These are phyloP conservation scores for Allomyces javanicus DNA, from an alignment of 192 early-diverging fungal species.

Conservation along the genomic window DNA sequence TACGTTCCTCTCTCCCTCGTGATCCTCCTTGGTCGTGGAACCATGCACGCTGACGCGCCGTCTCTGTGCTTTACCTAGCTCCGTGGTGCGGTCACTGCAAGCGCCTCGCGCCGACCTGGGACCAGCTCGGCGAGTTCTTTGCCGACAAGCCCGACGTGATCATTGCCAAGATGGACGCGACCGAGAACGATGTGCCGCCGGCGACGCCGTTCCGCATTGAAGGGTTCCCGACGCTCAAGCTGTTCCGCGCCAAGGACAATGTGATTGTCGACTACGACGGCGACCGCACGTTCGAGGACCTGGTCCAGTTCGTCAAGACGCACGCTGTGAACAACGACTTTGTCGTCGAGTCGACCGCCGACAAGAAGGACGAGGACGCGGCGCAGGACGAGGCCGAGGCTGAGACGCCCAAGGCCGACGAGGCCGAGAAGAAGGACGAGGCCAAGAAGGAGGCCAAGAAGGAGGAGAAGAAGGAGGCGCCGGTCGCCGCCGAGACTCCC, in stretches of 20 bases:
- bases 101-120: conserved; percentile 16
- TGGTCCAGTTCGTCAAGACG: conserved; percentile 58
- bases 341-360: neutral
- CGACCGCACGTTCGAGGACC: conserved; percentile 53
- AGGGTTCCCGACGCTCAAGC: conserved; percentile 89
- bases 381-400: neutral
- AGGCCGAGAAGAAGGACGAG: too few species aligned
- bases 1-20: neutral
- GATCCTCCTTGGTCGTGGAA: too few species aligned
- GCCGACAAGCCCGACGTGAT: conserved; percentile 20
- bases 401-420: neutral
- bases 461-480: too few species aligned
- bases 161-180: conserved; percentile 90
- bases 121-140: neutral
- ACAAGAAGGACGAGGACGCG: neutral
- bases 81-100: conserved; percentile 79
- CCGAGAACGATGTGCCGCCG: conserved; percentile 78
- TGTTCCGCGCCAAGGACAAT: conserved; percentile 68
- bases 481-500: too few species aligned
- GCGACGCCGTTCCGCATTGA: conserved; percentile 42
- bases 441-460: too few species aligned
- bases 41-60: too few species aligned
- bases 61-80: conserved; percentile 10
- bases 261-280: conserved; percentile 59
- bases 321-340: conserved; percentile 20